A percentile compares a stretch with the other conserved stretches of the same genome.
Conservation (phyloP, 208 protist species). For the Crithidia bombi region DNA sequence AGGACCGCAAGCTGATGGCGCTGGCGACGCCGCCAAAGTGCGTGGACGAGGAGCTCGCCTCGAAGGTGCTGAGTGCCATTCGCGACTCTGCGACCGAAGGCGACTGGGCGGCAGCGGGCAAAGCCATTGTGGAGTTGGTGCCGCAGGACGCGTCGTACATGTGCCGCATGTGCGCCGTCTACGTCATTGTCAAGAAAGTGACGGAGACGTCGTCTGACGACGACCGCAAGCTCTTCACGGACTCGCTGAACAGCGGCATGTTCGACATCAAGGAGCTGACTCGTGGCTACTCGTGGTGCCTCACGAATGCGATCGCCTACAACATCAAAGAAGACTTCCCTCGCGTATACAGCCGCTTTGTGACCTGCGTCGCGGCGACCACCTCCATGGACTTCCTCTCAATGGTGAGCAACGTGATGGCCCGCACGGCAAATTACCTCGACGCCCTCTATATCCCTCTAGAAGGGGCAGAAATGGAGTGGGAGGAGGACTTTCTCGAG, state of each 20-base stretch:
- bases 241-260: slow-evolving; percentile 49
- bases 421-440: slow-evolving; percentile 84
- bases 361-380: slow-evolving; percentile 42
- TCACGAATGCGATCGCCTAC: slow-evolving; percentile 68
- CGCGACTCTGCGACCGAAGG: slow-evolving; percentile 66
- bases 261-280: slow-evolving; percentile 64
- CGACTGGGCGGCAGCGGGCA: slow-evolving; percentile 46
- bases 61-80: slow-evolving; percentile 58
- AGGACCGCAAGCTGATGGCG: slow-evolving; percentile 70
- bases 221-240: slow-evolving; percentile 54
- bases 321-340: slow-evolving; percentile 74
- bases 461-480: slow-evolving; percentile 53
- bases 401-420: slow-evolving; percentile 72
- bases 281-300: slow-evolving; percentile 81
- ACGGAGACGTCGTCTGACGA: slow-evolving; percentile 48
- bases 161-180: slow-evolving; percentile 66
- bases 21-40: slow-evolving; percentile 73
- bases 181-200: slow-evolving; percentile 62
- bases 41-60: slow-evolving; percentile 52
- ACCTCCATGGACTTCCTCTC: slow-evolving; percentile 53
- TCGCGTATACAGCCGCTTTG: slow-evolving; percentile 67
- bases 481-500: slow-evolving; percentile 82
- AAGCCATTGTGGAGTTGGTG: slow-evolving; percentile 45
- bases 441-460: slow-evolving; percentile 64
- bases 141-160: slow-evolving; percentile 49